Percentiles rank a stretch among this genome's conserved stretches.
Evolutionary conservation across 306 rosid species (phyloP).

Genomic region (Datisca glomerata): DNA sequence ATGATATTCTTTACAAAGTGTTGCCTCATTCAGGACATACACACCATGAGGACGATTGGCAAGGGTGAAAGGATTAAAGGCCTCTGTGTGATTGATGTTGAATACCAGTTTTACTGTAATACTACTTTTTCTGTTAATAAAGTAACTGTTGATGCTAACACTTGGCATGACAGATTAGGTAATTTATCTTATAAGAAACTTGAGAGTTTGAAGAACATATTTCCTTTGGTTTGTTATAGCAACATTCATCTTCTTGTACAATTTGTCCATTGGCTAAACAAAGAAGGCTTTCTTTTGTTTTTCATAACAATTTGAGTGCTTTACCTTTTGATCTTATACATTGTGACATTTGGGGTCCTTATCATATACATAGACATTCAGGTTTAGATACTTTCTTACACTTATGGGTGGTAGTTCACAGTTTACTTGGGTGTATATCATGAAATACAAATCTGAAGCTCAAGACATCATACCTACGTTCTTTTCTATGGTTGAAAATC

Average conservation of each 20-base stretch:
- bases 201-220: neutral
- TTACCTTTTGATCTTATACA: no score
- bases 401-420: neutral
- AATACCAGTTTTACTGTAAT: neutral
- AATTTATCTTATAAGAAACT: neutral
- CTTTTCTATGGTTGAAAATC: neutral
- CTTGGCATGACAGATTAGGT: no score
- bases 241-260: neutral
- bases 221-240: neutral
- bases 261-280: no score
- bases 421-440: neutral
- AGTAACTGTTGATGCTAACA: no score
- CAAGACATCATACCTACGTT: neutral
- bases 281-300: no score
- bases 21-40: no score
- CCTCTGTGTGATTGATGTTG: neutral
- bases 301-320: no score
- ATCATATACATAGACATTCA: neutral
- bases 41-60: no score
- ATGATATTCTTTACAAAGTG: no score
- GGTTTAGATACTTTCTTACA: neutral
- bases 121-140: neutral
- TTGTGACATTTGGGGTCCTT: conserved; percentile 1
- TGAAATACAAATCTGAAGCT: neutral
- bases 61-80: neutral